These are phyloP conservation scores for Mycena alexandri DNA, from an alignment of 768 basidiomycete species.

Conservation along the genomic window DNA sequence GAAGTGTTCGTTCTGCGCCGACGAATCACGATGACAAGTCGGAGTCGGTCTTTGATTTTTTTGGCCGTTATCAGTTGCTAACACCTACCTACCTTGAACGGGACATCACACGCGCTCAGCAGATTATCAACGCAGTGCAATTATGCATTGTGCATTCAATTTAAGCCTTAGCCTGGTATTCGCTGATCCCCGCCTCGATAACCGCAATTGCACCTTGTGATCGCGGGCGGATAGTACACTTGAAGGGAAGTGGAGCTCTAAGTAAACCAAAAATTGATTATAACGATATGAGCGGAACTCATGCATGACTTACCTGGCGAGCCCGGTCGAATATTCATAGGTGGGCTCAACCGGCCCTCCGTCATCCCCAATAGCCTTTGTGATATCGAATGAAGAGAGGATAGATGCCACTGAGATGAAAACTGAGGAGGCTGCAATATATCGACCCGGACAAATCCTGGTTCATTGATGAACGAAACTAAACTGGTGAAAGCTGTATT, in stretches of 20 bases:
- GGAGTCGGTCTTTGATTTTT: too few relatives aligned
- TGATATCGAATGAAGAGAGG: slow-evolving; percentile 44
- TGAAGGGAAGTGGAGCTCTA: slow-evolving; percentile 8
- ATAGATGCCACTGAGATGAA: slow-evolving; percentile 44
- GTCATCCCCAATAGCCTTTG: slow-evolving; percentile 39
- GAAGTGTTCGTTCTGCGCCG: too few relatives aligned
- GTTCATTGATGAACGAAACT: background rate
- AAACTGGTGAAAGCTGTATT: background rate
- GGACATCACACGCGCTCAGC: too few relatives aligned
- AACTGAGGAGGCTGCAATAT: slow-evolving; percentile 41
- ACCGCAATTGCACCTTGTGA: slow-evolving; percentile 1
- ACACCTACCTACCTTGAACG: too few relatives aligned
- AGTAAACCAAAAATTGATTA: too few relatives aligned
- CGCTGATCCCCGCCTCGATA: too few relatives aligned
- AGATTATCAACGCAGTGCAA: too few relatives aligned
- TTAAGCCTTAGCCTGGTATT: too few relatives aligned
- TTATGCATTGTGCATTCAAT: too few relatives aligned
- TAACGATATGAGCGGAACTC: background rate
- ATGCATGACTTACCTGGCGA: background rate
- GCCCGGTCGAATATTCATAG: slow-evolving; percentile 19
- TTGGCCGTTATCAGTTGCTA: too few relatives aligned
- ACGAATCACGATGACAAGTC: too few relatives aligned
- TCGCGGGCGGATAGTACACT: slow-evolving; percentile 9
- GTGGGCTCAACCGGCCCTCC: slow-evolving; percentile 38
- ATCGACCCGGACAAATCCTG: slow-evolving; percentile 39